Conservation (phyloP, 169 alveolate species). For the Babesia gibsoni region DNA sequence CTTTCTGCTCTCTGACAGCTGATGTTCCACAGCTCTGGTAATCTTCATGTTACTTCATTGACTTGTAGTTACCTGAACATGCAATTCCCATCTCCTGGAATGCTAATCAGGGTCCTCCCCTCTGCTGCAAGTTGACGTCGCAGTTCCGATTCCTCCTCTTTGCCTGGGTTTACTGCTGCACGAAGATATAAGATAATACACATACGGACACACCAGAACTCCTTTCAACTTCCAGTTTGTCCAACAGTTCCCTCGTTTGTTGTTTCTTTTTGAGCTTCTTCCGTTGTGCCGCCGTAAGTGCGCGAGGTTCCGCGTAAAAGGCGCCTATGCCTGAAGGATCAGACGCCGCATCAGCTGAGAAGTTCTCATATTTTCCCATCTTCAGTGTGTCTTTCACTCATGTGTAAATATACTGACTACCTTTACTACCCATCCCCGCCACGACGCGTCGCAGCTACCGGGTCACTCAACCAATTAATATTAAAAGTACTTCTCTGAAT, state of each 20-base stretch:
- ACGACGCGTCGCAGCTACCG: no score
- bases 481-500: no score
- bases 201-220: neutral
- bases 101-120: conserved; percentile 7
- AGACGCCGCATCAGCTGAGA: neutral
- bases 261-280: conserved; percentile 60
- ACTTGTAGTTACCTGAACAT: conserved; percentile 32
- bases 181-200: no score
- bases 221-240: conserved; percentile 11
- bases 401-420: no score
- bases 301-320: conserved; percentile 27
- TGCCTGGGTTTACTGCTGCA: conserved; percentile 21
- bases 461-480: no score
- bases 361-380: no score
- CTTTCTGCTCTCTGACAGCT: conserved; percentile 4
- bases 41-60: no score
- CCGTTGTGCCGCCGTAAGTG: conserved; percentile 43
- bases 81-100: conserved; percentile 64
- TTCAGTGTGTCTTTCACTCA: no score
- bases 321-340: neutral
- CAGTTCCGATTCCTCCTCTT: conserved; percentile 21
- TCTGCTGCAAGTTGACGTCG: neutral
- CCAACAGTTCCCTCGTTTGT: conserved; percentile 18
- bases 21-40: conserved; percentile 56
- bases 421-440: no score